Conservation (phyloP, 805 yeast genomes). For the Torulaspora maleeae region DNA sequence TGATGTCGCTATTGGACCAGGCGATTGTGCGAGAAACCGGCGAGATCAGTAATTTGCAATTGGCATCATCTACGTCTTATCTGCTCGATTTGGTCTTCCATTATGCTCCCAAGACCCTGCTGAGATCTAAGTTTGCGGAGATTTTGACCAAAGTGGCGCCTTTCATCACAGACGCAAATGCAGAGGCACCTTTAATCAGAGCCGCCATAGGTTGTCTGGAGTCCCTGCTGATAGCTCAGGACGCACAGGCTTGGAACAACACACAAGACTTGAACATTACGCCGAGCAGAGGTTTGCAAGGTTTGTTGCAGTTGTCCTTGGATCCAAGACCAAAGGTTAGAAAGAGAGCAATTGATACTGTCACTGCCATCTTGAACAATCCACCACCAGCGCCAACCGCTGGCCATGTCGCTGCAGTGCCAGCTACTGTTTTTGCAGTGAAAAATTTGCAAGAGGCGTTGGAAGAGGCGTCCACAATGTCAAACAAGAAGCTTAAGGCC, state of each 20-base stretch:
- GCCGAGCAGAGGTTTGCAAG: constrained; percentile 77
- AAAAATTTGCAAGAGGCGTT: constrained; percentile 48
- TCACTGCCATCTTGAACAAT: constrained; percentile 54
- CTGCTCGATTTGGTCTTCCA: constrained; percentile 77
- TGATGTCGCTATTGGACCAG: constrained; percentile 76
- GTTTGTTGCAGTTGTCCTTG: constrained; percentile 68
- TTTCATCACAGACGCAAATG: constrained; percentile 58
- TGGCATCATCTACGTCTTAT: constrained; percentile 75
- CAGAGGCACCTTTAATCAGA: constrained; percentile 76
- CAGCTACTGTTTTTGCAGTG: constrained; percentile 66
- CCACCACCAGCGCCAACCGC: constrained; percentile 74
- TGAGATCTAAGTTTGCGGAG: constrained; percentile 70
- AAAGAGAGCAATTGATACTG: constrained; percentile 88
- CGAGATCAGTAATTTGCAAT: constrained; percentile 49
- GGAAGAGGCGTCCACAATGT: constrained; percentile 36
- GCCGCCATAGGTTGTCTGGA: constrained; percentile 86
- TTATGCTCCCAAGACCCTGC: constrained; percentile 60
- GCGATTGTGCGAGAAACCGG: constrained; percentile 47
- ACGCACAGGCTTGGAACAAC: constrained; percentile 69
- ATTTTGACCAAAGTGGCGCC: constrained; percentile 79
- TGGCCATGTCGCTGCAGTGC: constrained; percentile 69
- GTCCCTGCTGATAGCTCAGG: constrained; percentile 73
- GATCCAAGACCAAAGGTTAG: constrained; percentile 95
- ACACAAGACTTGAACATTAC: constrained; percentile 45
- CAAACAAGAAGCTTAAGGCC: constrained; percentile 33